Conservation (phyloP, 1,139 yeast species). For the Blastobotrys illinoisensis region DNA sequence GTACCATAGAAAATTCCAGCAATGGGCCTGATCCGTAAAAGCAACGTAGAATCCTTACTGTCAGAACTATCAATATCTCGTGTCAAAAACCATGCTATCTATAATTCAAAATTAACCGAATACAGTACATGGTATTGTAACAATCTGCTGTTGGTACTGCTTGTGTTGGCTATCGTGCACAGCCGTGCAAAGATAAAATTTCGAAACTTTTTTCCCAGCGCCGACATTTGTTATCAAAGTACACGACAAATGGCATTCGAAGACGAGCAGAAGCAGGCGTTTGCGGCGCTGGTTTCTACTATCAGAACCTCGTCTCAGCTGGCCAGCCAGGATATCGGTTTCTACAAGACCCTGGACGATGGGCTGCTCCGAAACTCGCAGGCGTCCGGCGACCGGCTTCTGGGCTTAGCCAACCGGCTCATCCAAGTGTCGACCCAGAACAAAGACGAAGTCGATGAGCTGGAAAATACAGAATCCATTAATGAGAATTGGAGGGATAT, state of each 20-base stretch:
- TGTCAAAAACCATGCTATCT: too few species aligned
- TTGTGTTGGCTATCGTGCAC: too few species aligned
- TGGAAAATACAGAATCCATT: constrained; percentile 41
- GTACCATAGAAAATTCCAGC: too few species aligned
- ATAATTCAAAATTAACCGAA: too few species aligned
- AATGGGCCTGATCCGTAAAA: too few species aligned
- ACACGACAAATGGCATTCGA: constrained; percentile 11
- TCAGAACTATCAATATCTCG: too few species aligned
- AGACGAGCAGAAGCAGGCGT: constrained; percentile 20
- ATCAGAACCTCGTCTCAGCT: constrained; percentile 68
- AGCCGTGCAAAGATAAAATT: constrained; percentile 1
- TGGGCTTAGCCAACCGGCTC: constrained; percentile 50
- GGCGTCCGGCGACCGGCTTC: constrained; percentile 41
- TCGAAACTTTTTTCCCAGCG: background rate
- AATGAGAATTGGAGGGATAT: constrained; percentile 57
- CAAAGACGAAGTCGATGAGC: constrained; percentile 28
- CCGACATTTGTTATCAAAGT: background rate
- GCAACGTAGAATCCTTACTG: too few species aligned
- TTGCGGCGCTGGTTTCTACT: constrained; percentile 31
- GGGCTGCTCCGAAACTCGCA: constrained; percentile 42
- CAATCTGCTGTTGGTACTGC: too few species aligned
- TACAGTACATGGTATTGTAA: too few species aligned
- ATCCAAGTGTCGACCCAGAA: constrained; percentile 39
- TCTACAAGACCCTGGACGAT: constrained; percentile 64
- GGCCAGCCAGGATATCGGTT: constrained; percentile 75